phyloP scores from a whole-genome alignment of 2,329 filamentous ascomycete genomes.

The Rutstroemia sydowiana region DNA sequence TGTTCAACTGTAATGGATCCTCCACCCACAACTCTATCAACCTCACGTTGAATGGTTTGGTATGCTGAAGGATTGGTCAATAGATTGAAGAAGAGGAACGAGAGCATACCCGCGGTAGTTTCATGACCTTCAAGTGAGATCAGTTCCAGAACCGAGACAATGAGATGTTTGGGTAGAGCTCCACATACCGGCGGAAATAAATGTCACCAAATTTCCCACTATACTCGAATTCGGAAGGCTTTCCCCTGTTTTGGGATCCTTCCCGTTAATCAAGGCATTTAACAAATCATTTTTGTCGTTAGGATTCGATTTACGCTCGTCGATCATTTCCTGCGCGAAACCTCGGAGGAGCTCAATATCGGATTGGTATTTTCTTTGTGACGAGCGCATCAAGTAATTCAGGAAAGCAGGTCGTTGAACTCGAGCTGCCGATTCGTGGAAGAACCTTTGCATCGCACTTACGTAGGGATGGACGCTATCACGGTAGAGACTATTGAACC shows the following conservation, averaged over 20 bases:
- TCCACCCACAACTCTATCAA: constrained; percentile 44
- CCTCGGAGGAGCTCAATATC: constrained; percentile 42
- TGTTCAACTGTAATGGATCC: constrained; percentile 39
- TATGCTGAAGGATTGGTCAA: constrained; percentile 42
- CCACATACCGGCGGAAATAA: constrained; percentile 45
- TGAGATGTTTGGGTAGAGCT: too few relatives aligned
- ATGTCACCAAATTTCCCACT: constrained; percentile 65
- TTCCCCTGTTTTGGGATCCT: constrained; percentile 59
- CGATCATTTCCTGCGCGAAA: constrained; percentile 43
- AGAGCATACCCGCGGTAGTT: constrained; percentile 51
- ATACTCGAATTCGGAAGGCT: constrained; percentile 57
- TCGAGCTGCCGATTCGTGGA: constrained; percentile 49
- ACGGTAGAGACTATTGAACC: constrained; percentile 72
- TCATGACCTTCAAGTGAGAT: constrained; percentile 62
- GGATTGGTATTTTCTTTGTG: constrained; percentile 40
- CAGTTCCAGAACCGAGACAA: too few relatives aligned
- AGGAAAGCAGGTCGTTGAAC: constrained; percentile 38
- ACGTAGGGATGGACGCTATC: constrained; percentile 65
- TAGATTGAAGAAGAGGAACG: constrained; percentile 45
- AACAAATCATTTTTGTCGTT: constrained; percentile 60
- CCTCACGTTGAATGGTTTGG: constrained; percentile 42
- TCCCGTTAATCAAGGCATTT: constrained; percentile 60
- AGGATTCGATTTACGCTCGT: constrained; percentile 48
- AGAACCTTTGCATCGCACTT: constrained; percentile 55
- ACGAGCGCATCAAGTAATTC: constrained; percentile 40